Evolutionary conservation across 768 basidiomycete species (phyloP).

Genomic region (Sporobolomyces pararoseus): DNA sequence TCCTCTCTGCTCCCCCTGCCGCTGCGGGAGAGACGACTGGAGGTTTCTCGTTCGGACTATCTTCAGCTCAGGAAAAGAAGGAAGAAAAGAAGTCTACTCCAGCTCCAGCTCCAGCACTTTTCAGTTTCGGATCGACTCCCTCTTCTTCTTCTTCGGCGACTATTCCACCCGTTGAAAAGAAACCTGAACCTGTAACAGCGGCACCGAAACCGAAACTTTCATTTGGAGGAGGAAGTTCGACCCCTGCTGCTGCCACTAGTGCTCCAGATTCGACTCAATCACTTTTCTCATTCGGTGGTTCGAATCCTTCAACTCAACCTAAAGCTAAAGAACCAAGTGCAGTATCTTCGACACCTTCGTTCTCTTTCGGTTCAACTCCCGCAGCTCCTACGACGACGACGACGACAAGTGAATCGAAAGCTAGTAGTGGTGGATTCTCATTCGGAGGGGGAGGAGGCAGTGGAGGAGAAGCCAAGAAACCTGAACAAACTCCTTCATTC

Average conservation of each 20-base stretch:
- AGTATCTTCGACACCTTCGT: background rate
- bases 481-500: background rate
- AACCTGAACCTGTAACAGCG: background rate
- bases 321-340: no score
- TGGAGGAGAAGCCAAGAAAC: no score
- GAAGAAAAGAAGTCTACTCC: background rate
- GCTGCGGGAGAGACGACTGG: background rate
- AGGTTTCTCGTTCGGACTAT: background rate
- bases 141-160: no score
- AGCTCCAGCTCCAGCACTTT: background rate
- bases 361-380: conserved; percentile 10
- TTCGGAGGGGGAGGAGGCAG: no score
- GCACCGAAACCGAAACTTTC: background rate
- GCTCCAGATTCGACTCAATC: no score
- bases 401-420: background rate
- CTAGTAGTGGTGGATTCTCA: no score
- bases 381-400: background rate
- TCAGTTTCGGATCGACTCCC: background rate
- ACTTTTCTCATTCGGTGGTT: background rate
- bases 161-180: background rate
- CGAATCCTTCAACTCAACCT: background rate
- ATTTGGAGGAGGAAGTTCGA: background rate
- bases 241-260: no score
- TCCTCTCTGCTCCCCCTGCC: no score
- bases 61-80: background rate